Conservation (phyloP, 2,329 filamentous ascomycete genomes). For the Blastomyces parvus region DNA sequence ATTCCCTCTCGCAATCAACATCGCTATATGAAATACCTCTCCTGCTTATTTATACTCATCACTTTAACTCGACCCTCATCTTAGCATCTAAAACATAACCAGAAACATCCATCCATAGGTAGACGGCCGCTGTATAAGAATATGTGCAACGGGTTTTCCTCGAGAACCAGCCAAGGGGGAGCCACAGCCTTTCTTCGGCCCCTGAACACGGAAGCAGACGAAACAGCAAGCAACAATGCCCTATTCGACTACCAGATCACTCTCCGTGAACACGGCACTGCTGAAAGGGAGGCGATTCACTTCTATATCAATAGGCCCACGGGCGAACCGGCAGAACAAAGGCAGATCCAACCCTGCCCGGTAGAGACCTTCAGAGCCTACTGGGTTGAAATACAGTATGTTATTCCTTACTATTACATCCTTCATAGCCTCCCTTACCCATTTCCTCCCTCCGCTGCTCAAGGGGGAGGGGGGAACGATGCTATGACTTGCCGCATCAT, state of each 20-base stretch:
- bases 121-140: neutral
- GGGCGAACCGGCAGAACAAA: neutral
- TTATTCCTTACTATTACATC: neutral
- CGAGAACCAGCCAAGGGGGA: constrained; percentile 6
- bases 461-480: neutral
- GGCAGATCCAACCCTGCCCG: neutral
- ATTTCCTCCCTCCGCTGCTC: neutral
- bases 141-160: constrained; percentile 11
- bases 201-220: neutral
- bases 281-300: neutral
- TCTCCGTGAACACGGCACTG: neutral
- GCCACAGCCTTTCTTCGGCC: constrained; percentile 9
- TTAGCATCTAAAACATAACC: neutral
- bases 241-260: constrained; percentile 7
- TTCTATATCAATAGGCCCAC: neutral
- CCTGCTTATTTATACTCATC: neutral
- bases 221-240: neutral
- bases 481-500: neutral
- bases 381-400: constrained; percentile 12
- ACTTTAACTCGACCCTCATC: neutral
- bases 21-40: neutral
- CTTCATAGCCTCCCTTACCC: neutral
- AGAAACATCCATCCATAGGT: neutral
- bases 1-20: neutral
- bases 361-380: constrained; percentile 3